Evolutionary conservation across 495 filamentous ascomycete genomes (phyloP), one percentile per base, ranked within the genome.

Genomic region (Aspergillus bertholletiae): DNA sequence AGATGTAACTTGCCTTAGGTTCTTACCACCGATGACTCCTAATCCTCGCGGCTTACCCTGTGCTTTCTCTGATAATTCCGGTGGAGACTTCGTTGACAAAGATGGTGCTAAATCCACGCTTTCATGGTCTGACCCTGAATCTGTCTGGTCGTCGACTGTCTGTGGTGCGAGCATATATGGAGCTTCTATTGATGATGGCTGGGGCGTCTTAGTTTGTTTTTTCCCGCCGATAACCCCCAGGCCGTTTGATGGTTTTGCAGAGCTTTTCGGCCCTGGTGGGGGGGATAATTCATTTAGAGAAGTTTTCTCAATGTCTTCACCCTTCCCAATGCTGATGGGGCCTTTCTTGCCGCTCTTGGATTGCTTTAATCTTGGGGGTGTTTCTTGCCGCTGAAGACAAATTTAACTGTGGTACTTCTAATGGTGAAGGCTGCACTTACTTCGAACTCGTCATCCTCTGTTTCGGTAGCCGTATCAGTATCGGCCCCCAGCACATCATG

Each of bases 381-480:
- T 73, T 59, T 73, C 66, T 66, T 74, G 69, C 56, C 66, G 67
- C 74, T 76, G 51, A 6, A 22, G 49, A 40, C 30, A 49, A 40
- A 48, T 7, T 23, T 28, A 26, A 52, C 9, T 35, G 13, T 24
- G 3, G n/a, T 21, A 9, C 43, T 17, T 30, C 8, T 11, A 9
- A n/a, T 2, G 6, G 2, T 22, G 15, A 22, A 22, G 8, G 23
- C 30, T 46, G 45, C 30, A 45, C 65, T 27, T 66, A 74, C 73
- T 66, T 74, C 64, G 41, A 76, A 75, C 59, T 73, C 72, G 43
- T 67, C 67, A 28, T 57, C 61, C 5, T 66, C 67, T 15, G 60
- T 35, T 12, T 65, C 63, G 7, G 41, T 53, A 23, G 65, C 66
- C 20, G 34, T 52, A 30, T 4, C 8, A 28, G 21, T 58, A 30